These are phyloP conservation scores for Leishmania tarentolae DNA, from an alignment of 208 protist genomes.

Conservation along the genomic window DNA sequence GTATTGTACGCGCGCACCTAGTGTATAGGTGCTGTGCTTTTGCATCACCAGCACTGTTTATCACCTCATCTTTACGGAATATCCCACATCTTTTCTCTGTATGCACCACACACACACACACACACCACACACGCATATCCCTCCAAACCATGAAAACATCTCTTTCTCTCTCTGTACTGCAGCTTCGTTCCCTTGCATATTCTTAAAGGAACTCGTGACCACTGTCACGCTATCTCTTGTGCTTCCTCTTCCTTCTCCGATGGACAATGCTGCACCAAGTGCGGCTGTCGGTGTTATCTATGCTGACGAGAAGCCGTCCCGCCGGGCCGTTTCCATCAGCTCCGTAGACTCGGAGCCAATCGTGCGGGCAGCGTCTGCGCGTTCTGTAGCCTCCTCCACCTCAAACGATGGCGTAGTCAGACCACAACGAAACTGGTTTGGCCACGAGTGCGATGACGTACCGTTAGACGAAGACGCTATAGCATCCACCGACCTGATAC, in stretches of 20 bases:
- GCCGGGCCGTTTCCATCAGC: conserved; percentile 71
- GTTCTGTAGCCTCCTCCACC: conserved; percentile 13
- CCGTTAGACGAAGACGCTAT: conserved; percentile 15
- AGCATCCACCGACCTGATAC: conserved; percentile 10
- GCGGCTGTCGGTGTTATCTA: conserved; percentile 27
- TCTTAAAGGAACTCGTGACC: background rate
- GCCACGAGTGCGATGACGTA: conserved; percentile 25
- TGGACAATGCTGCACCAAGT: conserved; percentile 23
- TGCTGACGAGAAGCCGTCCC: conserved; percentile 39
- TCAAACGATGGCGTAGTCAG: conserved; percentile 2
- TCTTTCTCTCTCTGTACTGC: background rate
- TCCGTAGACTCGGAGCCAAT: conserved; percentile 85
- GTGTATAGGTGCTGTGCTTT: background rate
- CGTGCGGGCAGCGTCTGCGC: conserved; percentile 20
- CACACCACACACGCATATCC: no score
- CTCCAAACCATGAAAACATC: no score
- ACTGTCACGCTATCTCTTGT: no score
- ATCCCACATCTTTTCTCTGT: background rate
- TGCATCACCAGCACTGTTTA: background rate
- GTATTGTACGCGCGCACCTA: background rate
- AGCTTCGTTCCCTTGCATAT: background rate
- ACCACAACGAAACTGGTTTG: conserved; percentile 5
- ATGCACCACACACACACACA: background rate
- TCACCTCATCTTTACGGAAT: background rate
- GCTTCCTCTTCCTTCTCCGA: background rate